Conservation (phyloP, 2,329 filamentous ascomycete species). For the Beauveria sp. region DNA sequence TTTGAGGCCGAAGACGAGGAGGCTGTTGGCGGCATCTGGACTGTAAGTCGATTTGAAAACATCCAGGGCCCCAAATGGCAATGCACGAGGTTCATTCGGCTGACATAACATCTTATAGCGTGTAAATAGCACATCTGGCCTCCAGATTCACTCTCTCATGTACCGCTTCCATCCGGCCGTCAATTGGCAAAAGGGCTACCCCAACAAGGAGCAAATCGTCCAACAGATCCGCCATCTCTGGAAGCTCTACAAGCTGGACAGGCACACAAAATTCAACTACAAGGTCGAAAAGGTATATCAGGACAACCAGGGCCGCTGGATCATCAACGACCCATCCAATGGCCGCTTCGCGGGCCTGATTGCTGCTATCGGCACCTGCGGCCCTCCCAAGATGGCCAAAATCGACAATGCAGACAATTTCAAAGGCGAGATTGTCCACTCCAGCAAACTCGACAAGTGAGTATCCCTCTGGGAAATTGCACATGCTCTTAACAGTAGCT, state of each 20-base stretch:
- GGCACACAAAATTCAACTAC: conserved; percentile 64
- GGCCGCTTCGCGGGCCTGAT: conserved; percentile 74
- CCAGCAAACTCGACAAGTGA: conserved; percentile 60
- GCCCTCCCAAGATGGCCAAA: conserved; percentile 64
- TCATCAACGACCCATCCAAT: conserved; percentile 63
- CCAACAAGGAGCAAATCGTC: conserved; percentile 67
- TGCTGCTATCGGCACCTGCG: conserved; percentile 72
- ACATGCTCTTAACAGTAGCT: conserved; percentile 5
- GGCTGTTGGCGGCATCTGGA: conserved; percentile 73
- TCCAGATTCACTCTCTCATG: conserved; percentile 82
- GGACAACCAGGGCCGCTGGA: conserved; percentile 62
- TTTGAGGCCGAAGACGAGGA: conserved; percentile 66
- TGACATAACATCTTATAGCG: conserved; percentile 33
- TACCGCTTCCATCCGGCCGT: conserved; percentile 81
- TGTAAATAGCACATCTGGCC: conserved; percentile 73
- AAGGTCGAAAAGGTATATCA: conserved; percentile 62
- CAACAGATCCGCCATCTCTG: conserved; percentile 64
- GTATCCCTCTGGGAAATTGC: conserved; percentile 2
- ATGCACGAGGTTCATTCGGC: not conserved
- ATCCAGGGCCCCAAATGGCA: not conserved
- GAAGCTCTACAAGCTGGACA: conserved; percentile 65
- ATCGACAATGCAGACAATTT: conserved; percentile 66
- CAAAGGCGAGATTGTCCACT: conserved; percentile 66
- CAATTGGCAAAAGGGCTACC: conserved; percentile 68
- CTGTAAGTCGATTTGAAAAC: conserved; percentile 39